Conservation (phyloP, 2,329 filamentous ascomycete species). For the Daldinia sp. region DNA sequence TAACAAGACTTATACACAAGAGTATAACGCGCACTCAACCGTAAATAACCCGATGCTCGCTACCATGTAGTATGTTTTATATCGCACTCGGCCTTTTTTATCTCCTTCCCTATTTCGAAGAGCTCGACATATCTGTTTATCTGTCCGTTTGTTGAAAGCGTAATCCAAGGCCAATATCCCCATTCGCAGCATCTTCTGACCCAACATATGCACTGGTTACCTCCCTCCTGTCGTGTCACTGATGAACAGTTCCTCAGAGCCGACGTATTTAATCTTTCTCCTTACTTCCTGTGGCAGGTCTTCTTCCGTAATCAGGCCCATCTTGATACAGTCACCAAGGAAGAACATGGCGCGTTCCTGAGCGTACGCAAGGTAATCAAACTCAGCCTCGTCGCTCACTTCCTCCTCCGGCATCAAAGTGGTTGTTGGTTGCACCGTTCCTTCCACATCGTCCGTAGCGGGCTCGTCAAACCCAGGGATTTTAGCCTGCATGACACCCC, state of each 20-base stretch:
- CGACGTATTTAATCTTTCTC: slow-evolving; percentile 72
- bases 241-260: slow-evolving; percentile 54
- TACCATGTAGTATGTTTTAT: background rate
- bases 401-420: slow-evolving; percentile 48
- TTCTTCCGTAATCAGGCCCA: slow-evolving; percentile 77
- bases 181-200: background rate
- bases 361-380: slow-evolving; percentile 92
- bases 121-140: background rate
- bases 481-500: slow-evolving; percentile 96
- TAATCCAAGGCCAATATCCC: background rate
- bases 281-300: slow-evolving; percentile 77
- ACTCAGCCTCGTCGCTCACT: slow-evolving; percentile 68
- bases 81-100: background rate
- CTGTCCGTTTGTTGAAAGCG: too few relatives aligned
- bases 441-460: slow-evolving; percentile 44
- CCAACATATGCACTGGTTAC: background rate
- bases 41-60: background rate
- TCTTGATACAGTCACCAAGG: slow-evolving; percentile 84
- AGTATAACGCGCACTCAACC: too few relatives aligned
- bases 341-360: slow-evolving; percentile 93
- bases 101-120: background rate
- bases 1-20: too few relatives aligned
- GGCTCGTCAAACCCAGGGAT: slow-evolving; percentile 73
- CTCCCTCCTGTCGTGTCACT: background rate
- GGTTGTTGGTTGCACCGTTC: slow-evolving; percentile 14